Conservation (phyloP, 345 rosid genomes). For the Linum tenue region DNA sequence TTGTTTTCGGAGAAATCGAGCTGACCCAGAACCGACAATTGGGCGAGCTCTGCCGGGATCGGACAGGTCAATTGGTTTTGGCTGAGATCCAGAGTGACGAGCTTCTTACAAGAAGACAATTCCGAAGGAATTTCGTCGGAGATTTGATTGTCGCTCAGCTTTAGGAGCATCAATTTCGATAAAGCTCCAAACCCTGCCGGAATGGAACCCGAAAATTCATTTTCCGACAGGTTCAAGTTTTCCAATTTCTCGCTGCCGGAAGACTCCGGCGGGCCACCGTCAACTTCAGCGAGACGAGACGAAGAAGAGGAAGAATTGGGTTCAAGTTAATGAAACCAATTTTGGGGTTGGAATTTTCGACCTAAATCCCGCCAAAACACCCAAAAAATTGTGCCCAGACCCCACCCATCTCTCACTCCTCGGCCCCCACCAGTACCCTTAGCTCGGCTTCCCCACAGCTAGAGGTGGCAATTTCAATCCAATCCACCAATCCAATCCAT, state of each 20-base stretch:
- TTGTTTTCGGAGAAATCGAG: constrained; percentile 69
- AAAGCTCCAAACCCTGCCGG: constrained; percentile 36
- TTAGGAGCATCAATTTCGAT: constrained; percentile 47
- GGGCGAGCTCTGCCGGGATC: constrained; percentile 37
- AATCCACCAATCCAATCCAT: too few species aligned
- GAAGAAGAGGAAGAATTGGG: too few species aligned
- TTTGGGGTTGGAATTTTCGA: too few species aligned
- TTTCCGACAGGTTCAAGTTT: constrained; percentile 56
- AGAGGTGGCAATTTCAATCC: too few species aligned
- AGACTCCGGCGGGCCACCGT: constrained; percentile 44
- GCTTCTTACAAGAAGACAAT: constrained; percentile 60
- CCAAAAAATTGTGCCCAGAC: too few species aligned
- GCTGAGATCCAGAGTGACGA: constrained; percentile 74
- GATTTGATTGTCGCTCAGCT: constrained; percentile 47
- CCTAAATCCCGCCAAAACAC: too few species aligned
- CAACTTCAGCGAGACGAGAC: too few species aligned
- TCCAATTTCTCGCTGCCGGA: constrained; percentile 51
- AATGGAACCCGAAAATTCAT: constrained; percentile 48
- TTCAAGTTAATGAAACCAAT: too few species aligned
- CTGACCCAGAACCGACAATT: constrained; percentile 53
- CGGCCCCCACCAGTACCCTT: too few species aligned
- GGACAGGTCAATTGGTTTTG: constrained; percentile 49
- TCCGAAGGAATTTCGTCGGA: constrained; percentile 56
- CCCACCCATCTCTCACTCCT: too few species aligned
- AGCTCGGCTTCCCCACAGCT: too few species aligned